Percentiles rank a stretch among this genome's conserved stretches.
phyloP scores from a whole-genome alignment of 345 rosid species.

The Streptanthus diversifolius region DNA sequence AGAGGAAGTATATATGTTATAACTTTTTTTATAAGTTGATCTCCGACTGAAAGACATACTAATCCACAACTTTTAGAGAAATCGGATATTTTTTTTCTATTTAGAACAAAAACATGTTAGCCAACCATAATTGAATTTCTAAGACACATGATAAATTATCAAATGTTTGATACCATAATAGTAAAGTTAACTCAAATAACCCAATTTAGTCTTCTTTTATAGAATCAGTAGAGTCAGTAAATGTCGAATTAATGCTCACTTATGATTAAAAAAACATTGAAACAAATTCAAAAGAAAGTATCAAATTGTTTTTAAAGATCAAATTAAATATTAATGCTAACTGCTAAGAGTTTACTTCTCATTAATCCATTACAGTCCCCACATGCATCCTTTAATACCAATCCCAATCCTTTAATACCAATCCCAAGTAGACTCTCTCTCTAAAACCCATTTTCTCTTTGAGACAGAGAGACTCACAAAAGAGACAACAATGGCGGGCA shows the following conservation, averaged over 20 bases:
- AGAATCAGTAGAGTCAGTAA: neutral
- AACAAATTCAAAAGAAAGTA: neutral
- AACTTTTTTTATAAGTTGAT: no score
- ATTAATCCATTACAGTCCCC: slow-evolving; percentile 32
- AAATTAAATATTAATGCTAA: slow-evolving; percentile 22
- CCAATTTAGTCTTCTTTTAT: neutral
- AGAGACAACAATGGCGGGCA: slow-evolving; percentile 26
- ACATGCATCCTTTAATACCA: slow-evolving; percentile 36
- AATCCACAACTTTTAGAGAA: neutral
- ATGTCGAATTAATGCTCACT: slow-evolving; percentile 16
- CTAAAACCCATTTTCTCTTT: neutral
- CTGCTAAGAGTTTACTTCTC: slow-evolving; percentile 29
- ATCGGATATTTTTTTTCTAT: no score
- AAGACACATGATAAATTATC: neutral
- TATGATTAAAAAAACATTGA: neutral
- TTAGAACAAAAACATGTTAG: no score
- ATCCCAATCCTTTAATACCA: slow-evolving; percentile 32
- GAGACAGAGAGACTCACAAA: neutral
- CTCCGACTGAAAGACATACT: no score
- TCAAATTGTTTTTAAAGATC: neutral
- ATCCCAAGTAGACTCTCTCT: slow-evolving; percentile 8
- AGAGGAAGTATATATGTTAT: neutral
- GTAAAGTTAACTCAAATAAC: neutral
- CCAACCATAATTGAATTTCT: neutral
- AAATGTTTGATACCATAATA: neutral